Percentiles rank a stretch among this genome's conserved stretches.
Conservation (phyloP, 495 filamentous ascomycete species). For the Trichocladium antarcticum region DNA sequence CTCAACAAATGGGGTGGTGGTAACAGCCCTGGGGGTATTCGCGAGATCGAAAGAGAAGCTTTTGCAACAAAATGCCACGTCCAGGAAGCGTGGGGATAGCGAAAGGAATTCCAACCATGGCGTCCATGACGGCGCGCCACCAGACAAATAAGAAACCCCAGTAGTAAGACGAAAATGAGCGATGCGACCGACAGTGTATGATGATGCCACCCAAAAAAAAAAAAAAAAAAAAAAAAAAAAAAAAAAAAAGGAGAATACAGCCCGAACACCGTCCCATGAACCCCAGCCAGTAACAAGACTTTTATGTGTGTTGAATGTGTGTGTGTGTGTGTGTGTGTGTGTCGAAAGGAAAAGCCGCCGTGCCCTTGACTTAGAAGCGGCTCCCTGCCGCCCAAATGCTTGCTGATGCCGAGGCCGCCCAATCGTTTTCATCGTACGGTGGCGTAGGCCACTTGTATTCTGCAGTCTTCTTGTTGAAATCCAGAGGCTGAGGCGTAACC, state of each 20-base stretch:
- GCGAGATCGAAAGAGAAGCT: conserved; percentile 6
- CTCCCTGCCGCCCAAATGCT: conserved; percentile 62
- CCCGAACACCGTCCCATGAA: conserved; percentile 15
- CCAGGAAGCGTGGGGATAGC: neutral
- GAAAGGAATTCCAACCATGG: neutral
- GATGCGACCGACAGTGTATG: conserved; percentile 12
- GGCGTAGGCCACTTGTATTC: conserved; percentile 89
- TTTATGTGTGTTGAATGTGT: neutral
- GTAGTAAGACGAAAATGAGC: neutral
- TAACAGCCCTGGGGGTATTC: conserved; percentile 11
- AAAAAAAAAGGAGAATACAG: neutral
- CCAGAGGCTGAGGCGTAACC: conserved; percentile 46
- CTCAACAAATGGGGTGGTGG: neutral
- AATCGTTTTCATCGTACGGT: conserved; percentile 78
- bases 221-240: conserved; percentile 1
- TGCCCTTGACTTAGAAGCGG: conserved; percentile 32
- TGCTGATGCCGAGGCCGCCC: conserved; percentile 67
- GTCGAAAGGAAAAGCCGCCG: conserved; percentile 3
- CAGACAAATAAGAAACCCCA: conserved; percentile 1
- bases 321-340: neutral
- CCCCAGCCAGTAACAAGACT: conserved; percentile 10
- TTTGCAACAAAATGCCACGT: neutral
- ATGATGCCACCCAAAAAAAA: conserved; percentile 11
- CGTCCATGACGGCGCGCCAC: neutral
- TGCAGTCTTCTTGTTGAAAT: conserved; percentile 41